Percentiles rank a stretch among this genome's conserved stretches.
phyloP scores from a whole-genome alignment of 2,329 filamentous ascomycete genomes.

The Xylariales sp. region DNA sequence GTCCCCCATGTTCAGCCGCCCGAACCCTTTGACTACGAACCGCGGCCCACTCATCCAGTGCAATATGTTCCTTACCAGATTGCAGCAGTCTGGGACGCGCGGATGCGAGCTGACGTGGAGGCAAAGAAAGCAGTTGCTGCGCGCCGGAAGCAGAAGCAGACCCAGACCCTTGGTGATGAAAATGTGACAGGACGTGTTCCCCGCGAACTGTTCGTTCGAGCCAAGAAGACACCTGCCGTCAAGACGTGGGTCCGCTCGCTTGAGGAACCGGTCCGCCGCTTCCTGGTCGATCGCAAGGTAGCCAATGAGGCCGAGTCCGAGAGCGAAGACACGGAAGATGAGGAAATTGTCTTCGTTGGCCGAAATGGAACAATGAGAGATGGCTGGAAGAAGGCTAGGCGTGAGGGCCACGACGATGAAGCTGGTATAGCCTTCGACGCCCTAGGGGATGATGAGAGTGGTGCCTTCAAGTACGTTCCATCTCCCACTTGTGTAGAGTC shows the following conservation, averaged over 20 bases:
- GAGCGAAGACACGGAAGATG: conserved; percentile 27
- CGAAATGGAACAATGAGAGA: conserved; percentile 56
- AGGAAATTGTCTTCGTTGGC: conserved; percentile 86
- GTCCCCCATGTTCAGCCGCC: conserved; percentile 86
- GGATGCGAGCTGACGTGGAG: conserved; percentile 42
- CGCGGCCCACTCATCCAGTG: conserved; percentile 74
- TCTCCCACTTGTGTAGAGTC: conserved; percentile 13
- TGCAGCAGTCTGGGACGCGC: conserved; percentile 46
- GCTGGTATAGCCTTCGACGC: conserved; percentile 75
- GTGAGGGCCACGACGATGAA: conserved; percentile 54
- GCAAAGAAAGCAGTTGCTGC: conserved; percentile 36
- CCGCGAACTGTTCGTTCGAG: conserved; percentile 70
- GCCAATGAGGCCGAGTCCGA: conserved; percentile 30
- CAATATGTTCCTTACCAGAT: conserved; percentile 83
- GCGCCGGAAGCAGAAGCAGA: conserved; percentile 40
- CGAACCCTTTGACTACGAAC: conserved; percentile 74
- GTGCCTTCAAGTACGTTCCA: conserved; percentile 70
- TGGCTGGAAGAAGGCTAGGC: conserved; percentile 44
- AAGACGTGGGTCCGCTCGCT: conserved; percentile 76
- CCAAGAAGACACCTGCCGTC: conserved; percentile 76
- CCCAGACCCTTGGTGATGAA: conserved; percentile 33
- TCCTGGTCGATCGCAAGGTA: conserved; percentile 56
- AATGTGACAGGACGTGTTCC: conserved; percentile 58
- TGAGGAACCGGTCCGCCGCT: conserved; percentile 77
- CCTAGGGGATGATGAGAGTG: conserved; percentile 61